phyloP scores from a whole-genome alignment of 2,329 filamentous ascomycete genomes.

The Sporothrix brasiliensis region DNA sequence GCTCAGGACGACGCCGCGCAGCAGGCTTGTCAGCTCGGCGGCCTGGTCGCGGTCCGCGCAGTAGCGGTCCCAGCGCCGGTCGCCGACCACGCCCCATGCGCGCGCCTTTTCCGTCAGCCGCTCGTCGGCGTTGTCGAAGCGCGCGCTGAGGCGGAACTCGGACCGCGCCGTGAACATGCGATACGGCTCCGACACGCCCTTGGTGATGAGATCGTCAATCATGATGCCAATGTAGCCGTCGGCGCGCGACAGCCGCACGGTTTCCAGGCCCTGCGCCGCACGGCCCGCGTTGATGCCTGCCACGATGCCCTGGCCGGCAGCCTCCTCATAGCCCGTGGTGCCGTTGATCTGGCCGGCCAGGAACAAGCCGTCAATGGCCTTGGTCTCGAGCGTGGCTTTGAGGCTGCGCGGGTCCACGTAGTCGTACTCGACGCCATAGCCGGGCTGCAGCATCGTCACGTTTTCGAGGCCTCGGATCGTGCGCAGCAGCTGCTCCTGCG shows the following conservation, averaged over 20 bases:
- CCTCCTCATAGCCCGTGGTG: constrained; percentile 97
- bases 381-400: constrained; percentile 89
- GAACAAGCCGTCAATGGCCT: constrained; percentile 84
- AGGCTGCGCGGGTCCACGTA: constrained; percentile 93
- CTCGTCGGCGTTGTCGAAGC: constrained; percentile 90
- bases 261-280: constrained; percentile 65
- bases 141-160: constrained; percentile 90
- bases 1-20: constrained; percentile 45
- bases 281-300: constrained; percentile 93
- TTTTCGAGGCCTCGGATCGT: constrained; percentile 88
- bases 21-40: constrained; percentile 61
- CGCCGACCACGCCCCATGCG: constrained; percentile 74
- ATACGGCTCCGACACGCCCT: constrained; percentile 95
- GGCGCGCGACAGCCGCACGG: constrained; percentile 72
- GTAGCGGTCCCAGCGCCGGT: constrained; percentile 75
- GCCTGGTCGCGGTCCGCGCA: constrained; percentile 68
- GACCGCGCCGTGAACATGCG: constrained; percentile 97
- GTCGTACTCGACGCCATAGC: constrained; percentile 97
- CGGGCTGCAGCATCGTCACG: constrained; percentile 88
- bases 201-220: constrained; percentile 96
- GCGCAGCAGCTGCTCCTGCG: constrained; percentile 80
- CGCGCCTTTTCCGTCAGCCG: constrained; percentile 80
- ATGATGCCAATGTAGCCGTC: constrained; percentile 98
- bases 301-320: constrained; percentile 87
- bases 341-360: constrained; percentile 97